phyloP scores from a whole-genome alignment of 257 asterid genomes.

The Lycium ferocissimum region DNA sequence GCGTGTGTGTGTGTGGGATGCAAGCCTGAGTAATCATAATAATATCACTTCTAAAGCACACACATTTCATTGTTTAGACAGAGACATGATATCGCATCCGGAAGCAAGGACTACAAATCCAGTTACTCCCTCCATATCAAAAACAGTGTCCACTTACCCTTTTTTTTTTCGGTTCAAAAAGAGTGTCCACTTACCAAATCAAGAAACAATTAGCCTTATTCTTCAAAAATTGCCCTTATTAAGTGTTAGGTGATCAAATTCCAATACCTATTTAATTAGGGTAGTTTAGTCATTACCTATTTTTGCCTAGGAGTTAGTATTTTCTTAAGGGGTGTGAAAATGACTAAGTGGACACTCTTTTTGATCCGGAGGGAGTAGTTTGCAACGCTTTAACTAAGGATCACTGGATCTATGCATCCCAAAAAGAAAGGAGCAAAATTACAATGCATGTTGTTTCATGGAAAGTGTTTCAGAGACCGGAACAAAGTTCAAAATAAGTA shows the following conservation, averaged over 20 bases:
- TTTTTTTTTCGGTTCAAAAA: too few relatives aligned
- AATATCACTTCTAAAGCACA: neutral
- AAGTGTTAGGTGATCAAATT: too few relatives aligned
- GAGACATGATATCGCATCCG: neutral
- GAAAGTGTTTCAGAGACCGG: neutral
- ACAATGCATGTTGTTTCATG: neutral
- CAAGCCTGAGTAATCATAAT: neutral
- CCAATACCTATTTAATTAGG: too few relatives aligned
- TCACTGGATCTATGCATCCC: neutral
- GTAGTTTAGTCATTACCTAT: too few relatives aligned
- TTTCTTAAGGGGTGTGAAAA: too few relatives aligned
- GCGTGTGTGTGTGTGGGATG: neutral
- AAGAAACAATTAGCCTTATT: too few relatives aligned
- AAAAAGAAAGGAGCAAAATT: neutral
- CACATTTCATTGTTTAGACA: neutral
- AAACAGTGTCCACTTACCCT: too few relatives aligned
- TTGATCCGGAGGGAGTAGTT: neutral
- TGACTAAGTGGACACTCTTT: too few relatives aligned
- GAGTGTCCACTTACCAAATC: too few relatives aligned
- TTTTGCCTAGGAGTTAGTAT: too few relatives aligned
- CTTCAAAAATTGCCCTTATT: too few relatives aligned
- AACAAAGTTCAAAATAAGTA: neutral
- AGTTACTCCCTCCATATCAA: neutral
- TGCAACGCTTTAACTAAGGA: neutral
- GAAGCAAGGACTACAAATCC: constrained; percentile 13